Percentiles rank a stretch among this genome's conserved stretches.
These are phyloP conservation scores for Cladosporium sp. DNA, from an alignment of 2,329 filamentous ascomycete species.

Conservation along the genomic window DNA sequence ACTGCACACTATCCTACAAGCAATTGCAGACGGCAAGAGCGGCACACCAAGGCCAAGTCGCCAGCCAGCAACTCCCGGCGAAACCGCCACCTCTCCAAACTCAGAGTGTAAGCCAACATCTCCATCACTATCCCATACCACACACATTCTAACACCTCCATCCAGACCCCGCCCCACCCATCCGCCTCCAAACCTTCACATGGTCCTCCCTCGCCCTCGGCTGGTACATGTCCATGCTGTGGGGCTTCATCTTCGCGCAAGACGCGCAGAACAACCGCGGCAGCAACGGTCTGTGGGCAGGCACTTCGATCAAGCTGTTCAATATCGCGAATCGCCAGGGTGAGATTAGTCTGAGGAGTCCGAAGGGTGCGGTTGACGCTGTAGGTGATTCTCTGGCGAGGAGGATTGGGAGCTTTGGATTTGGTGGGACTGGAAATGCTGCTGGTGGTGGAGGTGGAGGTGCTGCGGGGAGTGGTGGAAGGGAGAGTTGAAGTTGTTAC, in stretches of 20 bases:
- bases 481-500: neutral
- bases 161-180: slow-evolving; percentile 45
- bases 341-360: slow-evolving; percentile 64
- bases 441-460: neutral
- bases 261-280: slow-evolving; percentile 85
- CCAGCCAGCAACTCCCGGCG: slow-evolving; percentile 12
- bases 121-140: slow-evolving; percentile 52
- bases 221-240: slow-evolving; percentile 94
- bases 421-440: slow-evolving; percentile 49
- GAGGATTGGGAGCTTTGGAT: slow-evolving; percentile 78
- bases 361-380: slow-evolving; percentile 87
- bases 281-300: slow-evolving; percentile 85
- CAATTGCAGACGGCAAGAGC: slow-evolving; percentile 58
- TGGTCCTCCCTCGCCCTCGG: slow-evolving; percentile 89
- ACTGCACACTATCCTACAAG: slow-evolving; percentile 78
- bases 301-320: slow-evolving; percentile 85
- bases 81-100: neutral
- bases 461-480: neutral
- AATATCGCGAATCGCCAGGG: slow-evolving; percentile 68
- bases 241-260: slow-evolving; percentile 87
- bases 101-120: slow-evolving; percentile 33
- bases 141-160: slow-evolving; percentile 67
- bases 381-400: slow-evolving; percentile 88
- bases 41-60: slow-evolving; percentile 30
- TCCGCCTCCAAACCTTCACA: slow-evolving; percentile 81